These are phyloP conservation scores for Aspergillus novoparasiticus DNA, from an alignment of 2,329 filamentous ascomycete species.

Conservation along the genomic window DNA sequence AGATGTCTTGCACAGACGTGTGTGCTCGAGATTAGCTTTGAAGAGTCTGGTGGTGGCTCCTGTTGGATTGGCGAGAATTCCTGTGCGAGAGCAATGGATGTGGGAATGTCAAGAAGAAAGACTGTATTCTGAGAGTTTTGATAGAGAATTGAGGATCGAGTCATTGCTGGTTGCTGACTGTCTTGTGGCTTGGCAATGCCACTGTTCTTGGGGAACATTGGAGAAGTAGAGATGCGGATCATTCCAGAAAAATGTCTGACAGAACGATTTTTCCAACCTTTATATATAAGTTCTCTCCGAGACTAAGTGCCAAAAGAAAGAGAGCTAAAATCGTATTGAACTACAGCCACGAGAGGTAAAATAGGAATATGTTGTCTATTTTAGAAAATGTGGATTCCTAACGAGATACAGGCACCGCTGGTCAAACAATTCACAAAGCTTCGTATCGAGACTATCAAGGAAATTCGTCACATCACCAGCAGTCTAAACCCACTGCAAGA, in stretches of 20 bases:
- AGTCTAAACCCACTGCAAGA: constrained; percentile 5
- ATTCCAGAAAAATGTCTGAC: background rate
- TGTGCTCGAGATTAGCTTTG: background rate
- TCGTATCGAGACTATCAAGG: constrained; percentile 6
- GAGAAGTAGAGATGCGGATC: background rate
- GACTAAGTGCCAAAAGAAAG: background rate
- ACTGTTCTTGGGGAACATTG: too few species aligned
- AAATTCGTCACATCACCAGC: constrained; percentile 13
- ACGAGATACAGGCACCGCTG: background rate
- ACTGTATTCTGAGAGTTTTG: constrained; percentile 48
- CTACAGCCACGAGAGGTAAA: background rate
- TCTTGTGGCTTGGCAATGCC: background rate
- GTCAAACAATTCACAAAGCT: constrained; percentile 5
- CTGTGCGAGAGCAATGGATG: constrained; percentile 59
- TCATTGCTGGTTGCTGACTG: constrained; percentile 9
- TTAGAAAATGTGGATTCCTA: constrained; percentile 1
- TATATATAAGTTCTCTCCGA: background rate
- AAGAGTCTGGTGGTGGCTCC: background rate
- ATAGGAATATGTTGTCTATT: background rate
- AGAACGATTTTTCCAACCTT: background rate
- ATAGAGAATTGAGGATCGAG: constrained; percentile 51
- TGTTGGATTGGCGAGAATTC: constrained; percentile 24
- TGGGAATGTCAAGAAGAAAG: constrained; percentile 60
- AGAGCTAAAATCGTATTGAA: background rate
- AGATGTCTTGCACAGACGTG: constrained; percentile 29